A percentile compares a stretch with the other conserved stretches of the same genome.
Conservation (phyloP, 148 eudicot species). For the Salicornia ramosissima region DNA sequence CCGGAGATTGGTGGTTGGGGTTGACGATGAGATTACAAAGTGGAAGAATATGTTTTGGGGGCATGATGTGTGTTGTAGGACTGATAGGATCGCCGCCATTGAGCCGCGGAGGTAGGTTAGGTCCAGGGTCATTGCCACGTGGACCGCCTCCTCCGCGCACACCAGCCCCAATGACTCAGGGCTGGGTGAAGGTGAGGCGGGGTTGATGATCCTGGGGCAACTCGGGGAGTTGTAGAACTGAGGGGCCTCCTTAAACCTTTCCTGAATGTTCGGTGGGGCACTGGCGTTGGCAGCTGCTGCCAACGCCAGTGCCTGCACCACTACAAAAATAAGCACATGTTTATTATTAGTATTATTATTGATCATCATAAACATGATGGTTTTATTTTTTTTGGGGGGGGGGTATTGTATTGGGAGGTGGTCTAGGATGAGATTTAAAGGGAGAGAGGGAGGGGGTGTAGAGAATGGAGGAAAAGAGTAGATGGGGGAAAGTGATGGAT, state of each 20-base stretch:
- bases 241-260: slow-evolving; percentile 64
- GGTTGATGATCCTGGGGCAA: slow-evolving; percentile 33
- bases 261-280: not conserved
- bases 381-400: no score
- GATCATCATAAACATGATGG: no score
- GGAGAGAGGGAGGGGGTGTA: not conserved
- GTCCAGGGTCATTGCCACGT: slow-evolving; percentile 85
- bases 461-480: not conserved
- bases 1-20: slow-evolving; percentile 37
- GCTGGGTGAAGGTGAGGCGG: not conserved
- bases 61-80: slow-evolving; percentile 77
- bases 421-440: not conserved
- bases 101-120: slow-evolving; percentile 78
- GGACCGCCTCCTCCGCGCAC: slow-evolving; percentile 55
- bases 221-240: slow-evolving; percentile 61
- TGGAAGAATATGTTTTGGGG: slow-evolving; percentile 72
- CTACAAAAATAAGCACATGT: not conserved
- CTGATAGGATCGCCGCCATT: slow-evolving; percentile 73
- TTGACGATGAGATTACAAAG: slow-evolving; percentile 48
- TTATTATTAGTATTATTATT: not conserved
- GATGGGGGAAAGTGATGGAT: slow-evolving; percentile 16
- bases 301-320: not conserved
- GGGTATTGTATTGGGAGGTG: not conserved
- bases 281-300: not conserved
- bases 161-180: not conserved